Conservation (phyloP, 257 asterid species). For the Eustoma russellianum region DNA sequence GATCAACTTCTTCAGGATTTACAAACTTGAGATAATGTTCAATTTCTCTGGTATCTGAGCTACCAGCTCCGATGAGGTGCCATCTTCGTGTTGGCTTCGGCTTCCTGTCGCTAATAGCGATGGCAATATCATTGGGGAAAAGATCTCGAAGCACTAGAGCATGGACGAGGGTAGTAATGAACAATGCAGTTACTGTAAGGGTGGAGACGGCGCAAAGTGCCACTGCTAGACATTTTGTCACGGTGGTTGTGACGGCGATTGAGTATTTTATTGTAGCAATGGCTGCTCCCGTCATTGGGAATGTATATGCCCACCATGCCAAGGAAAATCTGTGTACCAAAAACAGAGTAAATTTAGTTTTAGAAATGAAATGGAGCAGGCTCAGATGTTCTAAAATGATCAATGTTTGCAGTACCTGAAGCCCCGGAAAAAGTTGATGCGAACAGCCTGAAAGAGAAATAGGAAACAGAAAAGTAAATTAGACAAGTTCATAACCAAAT, state of each 20-base stretch:
- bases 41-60: constrained; percentile 30
- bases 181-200: constrained; percentile 42
- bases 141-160: constrained; percentile 59
- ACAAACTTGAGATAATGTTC: constrained; percentile 44
- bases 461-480: constrained; percentile 3
- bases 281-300: constrained; percentile 84
- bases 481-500: background rate
- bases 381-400: background rate
- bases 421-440: constrained; percentile 82
- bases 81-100: constrained; percentile 30
- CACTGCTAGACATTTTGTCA: constrained; percentile 31
- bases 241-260: constrained; percentile 23
- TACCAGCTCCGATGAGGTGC: constrained; percentile 38
- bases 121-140: constrained; percentile 75
- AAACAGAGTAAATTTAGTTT: background rate
- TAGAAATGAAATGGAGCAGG: background rate
- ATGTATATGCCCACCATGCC: constrained; percentile 97
- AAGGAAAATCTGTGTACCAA: constrained; percentile 39
- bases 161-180: constrained; percentile 54
- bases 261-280: constrained; percentile 64
- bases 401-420: constrained; percentile 30
- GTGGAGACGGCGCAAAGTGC: constrained; percentile 45
- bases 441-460: constrained; percentile 47
- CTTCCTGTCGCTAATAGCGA: constrained; percentile 52
- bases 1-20: constrained; percentile 35